Percentiles rank a stretch among this genome's conserved stretches.
phyloP scores from a whole-genome alignment of 1,139 yeast species.

The Magnusiomyces paraingens region DNA sequence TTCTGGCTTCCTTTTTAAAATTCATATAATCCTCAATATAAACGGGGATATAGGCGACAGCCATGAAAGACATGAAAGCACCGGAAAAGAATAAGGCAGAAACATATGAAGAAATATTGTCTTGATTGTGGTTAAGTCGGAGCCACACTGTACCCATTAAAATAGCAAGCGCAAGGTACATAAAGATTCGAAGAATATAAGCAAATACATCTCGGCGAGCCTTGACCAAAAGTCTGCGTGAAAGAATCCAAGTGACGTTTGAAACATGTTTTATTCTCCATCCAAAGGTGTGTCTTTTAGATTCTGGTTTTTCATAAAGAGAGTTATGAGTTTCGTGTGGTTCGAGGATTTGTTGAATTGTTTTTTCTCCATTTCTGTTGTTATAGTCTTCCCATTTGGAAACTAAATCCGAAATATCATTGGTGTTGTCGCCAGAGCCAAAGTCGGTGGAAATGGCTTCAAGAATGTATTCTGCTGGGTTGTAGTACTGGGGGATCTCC shows the following conservation, averaged over 20 bases:
- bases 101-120: slow-evolving; percentile 36
- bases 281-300: too few relatives aligned
- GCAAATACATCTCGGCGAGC: slow-evolving; percentile 36
- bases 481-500: slow-evolving; percentile 31
- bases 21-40: slow-evolving; percentile 35
- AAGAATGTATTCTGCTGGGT: slow-evolving; percentile 35
- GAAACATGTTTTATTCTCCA: background rate
- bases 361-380: background rate
- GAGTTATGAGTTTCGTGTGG: background rate
- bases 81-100: slow-evolving; percentile 41
- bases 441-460: slow-evolving; percentile 37
- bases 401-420: background rate
- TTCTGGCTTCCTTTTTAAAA: slow-evolving; percentile 33
- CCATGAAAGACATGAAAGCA: slow-evolving; percentile 42
- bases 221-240: slow-evolving; percentile 31
- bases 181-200: slow-evolving; percentile 36
- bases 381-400: background rate
- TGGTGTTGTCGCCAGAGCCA: slow-evolving; percentile 3
- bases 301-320: too few relatives aligned
- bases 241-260: slow-evolving; percentile 20
- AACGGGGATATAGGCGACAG: slow-evolving; percentile 41
- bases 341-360: background rate
- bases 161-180: slow-evolving; percentile 39
- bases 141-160: slow-evolving; percentile 43
- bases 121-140: slow-evolving; percentile 31